These are phyloP conservation scores for Penicillium capsulatum DNA, from an alignment of 2,329 filamentous ascomycete species.

Conservation along the genomic window DNA sequence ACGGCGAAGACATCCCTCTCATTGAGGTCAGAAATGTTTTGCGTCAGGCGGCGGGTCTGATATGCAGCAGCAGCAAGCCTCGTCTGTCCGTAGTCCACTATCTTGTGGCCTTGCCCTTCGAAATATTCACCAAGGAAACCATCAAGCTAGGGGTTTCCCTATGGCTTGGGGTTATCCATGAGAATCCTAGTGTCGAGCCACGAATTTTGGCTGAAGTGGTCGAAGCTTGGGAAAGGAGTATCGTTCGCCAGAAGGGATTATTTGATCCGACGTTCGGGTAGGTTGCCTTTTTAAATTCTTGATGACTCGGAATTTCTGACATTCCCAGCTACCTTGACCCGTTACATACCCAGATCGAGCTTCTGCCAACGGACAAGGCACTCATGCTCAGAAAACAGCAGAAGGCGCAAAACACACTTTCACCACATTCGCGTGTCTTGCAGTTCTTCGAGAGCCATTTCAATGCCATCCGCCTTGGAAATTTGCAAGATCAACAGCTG, in stretches of 20 bases:
- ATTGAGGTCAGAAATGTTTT: conserved; percentile 75
- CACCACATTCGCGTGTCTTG: conserved; percentile 78
- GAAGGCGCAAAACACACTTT: conserved; percentile 72
- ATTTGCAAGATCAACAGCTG: conserved; percentile 71
- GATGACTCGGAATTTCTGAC: conserved; percentile 9
- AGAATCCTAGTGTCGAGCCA: conserved; percentile 83
- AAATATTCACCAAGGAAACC: conserved; percentile 87
- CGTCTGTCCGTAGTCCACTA: conserved; percentile 78
- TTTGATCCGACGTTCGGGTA: conserved; percentile 69
- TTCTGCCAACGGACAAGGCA: conserved; percentile 81
- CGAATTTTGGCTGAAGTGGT: conserved; percentile 81
- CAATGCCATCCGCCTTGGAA: conserved; percentile 84
- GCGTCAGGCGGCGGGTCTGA: conserved; percentile 75
- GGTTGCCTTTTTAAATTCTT: conserved; percentile 10
- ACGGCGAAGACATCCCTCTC: conserved; percentile 66
- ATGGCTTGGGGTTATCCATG: conserved; percentile 95
- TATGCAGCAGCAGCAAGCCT: conserved; percentile 72
- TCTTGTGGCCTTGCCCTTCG: conserved; percentile 88
- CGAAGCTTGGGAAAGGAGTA: conserved; percentile 83
- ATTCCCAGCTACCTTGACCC: conserved; percentile 66
- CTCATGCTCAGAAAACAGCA: conserved; percentile 71
- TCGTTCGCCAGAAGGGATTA: conserved; percentile 71
- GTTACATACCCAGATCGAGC: conserved; percentile 87
- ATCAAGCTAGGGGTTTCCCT: conserved; percentile 93
- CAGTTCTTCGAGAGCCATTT: conserved; percentile 94